Evolutionary conservation across 108 stramenopile species (phyloP), one percentile per base, ranked within the genome.

Genomic region (Discostella stelligeroides): DNA sequence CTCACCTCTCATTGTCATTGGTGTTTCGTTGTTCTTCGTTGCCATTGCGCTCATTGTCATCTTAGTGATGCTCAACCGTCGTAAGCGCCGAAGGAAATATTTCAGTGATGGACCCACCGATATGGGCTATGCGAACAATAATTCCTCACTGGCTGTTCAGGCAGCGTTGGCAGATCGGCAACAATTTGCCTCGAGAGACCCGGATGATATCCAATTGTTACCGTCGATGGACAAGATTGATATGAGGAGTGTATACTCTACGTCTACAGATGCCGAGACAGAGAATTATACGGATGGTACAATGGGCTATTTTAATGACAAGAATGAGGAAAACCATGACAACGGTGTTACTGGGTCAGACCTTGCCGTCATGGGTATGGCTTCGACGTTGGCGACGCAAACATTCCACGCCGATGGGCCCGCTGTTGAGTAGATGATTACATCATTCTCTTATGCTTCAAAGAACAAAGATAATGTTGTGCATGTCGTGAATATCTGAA

Each of bases 221-320:
- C 61, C 61, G 2, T 47, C 30, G 7, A 12, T 38, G 27, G 61
- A 62, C 61, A 62, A 62, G 61, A 6, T 62, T 8, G 61, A 62
- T 20, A 62, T 62, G 61, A 29, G 61, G 14, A 62, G 61, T 29
- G 61, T 62, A 20, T 23, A 45, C 61, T 62, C 61, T 17, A 8
- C 23, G 38, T 43, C 60, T 23, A 40, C 60, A 10, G 60, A 60
- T 24, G 40, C 23, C 27, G 41, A 62, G 8, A 62, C 61, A 5
- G 61, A 62, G 46, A 62, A 62, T 17, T 42, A 62, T 14, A 21
- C 61, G 12, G 7, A 45, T 24, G 39, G 23, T 6, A 66, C 49
- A 28, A 51, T 1, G 65, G 65, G 30, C 13, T 11, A 29, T 13
- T 23, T 42, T 7, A 28, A 10, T 23, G 23, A 27, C 39, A 66